These are phyloP conservation scores for Guillardia theta DNA, from an alignment of 78 protist genomes.

Conservation along the genomic window DNA sequence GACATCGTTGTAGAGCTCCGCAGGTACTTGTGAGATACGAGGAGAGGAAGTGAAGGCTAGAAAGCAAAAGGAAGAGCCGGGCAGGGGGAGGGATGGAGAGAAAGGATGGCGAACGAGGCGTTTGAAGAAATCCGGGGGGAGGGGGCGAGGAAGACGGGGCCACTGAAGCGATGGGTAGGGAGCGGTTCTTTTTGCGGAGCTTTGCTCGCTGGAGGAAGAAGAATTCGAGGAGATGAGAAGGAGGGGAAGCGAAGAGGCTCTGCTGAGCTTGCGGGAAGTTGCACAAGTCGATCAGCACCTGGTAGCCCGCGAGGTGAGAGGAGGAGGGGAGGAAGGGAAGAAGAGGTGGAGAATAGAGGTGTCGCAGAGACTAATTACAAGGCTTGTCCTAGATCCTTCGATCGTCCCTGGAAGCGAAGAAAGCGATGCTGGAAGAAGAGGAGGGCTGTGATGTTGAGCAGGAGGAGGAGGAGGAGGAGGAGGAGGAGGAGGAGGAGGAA, in stretches of 20 bases:
- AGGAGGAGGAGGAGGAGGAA: neutral
- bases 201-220: no score
- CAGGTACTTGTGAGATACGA: neutral
- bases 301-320: neutral
- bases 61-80: neutral
- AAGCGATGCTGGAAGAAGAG: neutral
- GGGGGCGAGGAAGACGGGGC: neutral
- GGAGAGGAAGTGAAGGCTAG: neutral
- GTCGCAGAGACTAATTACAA: neutral
- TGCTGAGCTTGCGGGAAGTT: neutral
- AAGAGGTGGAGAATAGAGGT: neutral
- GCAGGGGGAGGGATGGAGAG: neutral
- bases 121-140: neutral
- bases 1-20: neutral
- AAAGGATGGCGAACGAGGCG: neutral
- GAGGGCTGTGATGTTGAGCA: neutral
- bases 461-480: neutral
- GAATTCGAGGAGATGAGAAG: neutral
- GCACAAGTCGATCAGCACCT: neutral
- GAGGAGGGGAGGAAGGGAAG: neutral
- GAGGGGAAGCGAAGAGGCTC: neutral
- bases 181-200: no score
- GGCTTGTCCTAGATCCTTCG: no score
- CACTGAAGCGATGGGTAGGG: neutral
- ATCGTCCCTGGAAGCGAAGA: neutral